Evolutionary conservation across 495 filamentous ascomycete species (phyloP), one percentile per base, ranked within the genome.

Genomic region (Geoglossum glabrum): DNA sequence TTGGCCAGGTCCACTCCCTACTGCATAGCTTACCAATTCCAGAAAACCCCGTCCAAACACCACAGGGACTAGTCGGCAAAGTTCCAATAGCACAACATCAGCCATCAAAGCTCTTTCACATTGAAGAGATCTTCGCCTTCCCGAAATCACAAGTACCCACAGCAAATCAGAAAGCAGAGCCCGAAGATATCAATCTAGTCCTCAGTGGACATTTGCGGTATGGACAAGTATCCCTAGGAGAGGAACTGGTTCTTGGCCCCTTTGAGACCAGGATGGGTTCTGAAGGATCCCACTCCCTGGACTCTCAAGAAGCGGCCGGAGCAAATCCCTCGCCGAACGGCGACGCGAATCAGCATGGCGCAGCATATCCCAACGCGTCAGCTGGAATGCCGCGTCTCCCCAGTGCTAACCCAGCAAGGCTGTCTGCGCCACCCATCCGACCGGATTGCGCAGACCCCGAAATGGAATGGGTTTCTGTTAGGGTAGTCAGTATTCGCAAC

Each of bases 401-500:
- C n/a, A 4, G 4, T 21, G 3, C n/a, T 4, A 5, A 19, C 10
- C n/a, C 6, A 8, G 46, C 31, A 3, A 31, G 26, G 55, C 17
- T n/a, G 0, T 34, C 46, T 25, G 13, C 28, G 26, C n/a, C 28
- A 43, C 28, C 55, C 33, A n/a, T n/a, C 19, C 55, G 28, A 17
- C 13, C 31, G 13, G 56, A 27, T 33, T 58, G 19, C 6, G 25
- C 21, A 13, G 1, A 26, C 1, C 15, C 13, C 0, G 36, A 23
- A 46, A 72, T 73, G 0, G 82, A 84, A 66, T 95, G 87, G 87
- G 80, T 84, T 47, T 74, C 71, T 19, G 83, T 87, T n/a, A 79
- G 74, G 23, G 81, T 96, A 51, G 77, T 86, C 51, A 95, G 88
- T 60, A 81, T 96, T 30, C 83, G 93, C 21, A 89, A 94, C 62